Conservation (phyloP, 306 rosid species). For the Crataegus laevigata region DNA sequence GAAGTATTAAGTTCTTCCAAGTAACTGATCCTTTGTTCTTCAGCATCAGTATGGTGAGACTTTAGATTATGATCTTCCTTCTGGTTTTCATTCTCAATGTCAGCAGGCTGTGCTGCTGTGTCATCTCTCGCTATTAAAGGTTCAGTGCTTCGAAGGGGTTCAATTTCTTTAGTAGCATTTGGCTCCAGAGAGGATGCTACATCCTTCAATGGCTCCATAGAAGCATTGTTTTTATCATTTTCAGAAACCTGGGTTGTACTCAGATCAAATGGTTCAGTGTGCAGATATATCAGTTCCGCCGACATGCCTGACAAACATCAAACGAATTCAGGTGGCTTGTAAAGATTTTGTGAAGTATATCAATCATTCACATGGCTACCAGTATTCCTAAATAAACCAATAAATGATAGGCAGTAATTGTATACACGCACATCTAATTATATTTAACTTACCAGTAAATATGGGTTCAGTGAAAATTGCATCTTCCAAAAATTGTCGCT, state of each 20-base stretch:
- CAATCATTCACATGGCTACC: neutral
- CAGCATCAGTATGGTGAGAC: conserved; percentile 33
- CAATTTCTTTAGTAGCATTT: conserved; percentile 36
- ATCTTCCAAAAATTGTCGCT: conserved; percentile 77
- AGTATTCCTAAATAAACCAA: neutral
- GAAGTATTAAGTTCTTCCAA: conserved; percentile 24
- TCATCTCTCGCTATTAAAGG: conserved; percentile 33
- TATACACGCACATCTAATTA: neutral
- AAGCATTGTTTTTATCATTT: conserved; percentile 29
- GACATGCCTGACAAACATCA: conserved; percentile 54
- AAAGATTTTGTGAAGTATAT: neutral
- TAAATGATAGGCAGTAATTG: neutral
- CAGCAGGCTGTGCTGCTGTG: conserved; percentile 36
- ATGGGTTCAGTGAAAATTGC: conserved; percentile 64
- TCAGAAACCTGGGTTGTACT: conserved; percentile 47
- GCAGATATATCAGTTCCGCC: conserved; percentile 50
- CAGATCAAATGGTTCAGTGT: conserved; percentile 45
- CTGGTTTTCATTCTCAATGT: conserved; percentile 25
- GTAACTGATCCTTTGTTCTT: conserved; percentile 15
- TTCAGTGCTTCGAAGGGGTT: conserved; percentile 20
- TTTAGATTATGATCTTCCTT: conserved; percentile 27
- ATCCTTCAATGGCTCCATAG: conserved; percentile 37
- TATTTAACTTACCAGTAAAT: conserved; percentile 51
- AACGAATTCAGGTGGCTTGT: conserved; percentile 17
- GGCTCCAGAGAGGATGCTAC: conserved; percentile 34